These are phyloP conservation scores for Neovahlkampfia damariscottae DNA, from an alignment of 78 protist genomes.

Conservation along the genomic window DNA sequence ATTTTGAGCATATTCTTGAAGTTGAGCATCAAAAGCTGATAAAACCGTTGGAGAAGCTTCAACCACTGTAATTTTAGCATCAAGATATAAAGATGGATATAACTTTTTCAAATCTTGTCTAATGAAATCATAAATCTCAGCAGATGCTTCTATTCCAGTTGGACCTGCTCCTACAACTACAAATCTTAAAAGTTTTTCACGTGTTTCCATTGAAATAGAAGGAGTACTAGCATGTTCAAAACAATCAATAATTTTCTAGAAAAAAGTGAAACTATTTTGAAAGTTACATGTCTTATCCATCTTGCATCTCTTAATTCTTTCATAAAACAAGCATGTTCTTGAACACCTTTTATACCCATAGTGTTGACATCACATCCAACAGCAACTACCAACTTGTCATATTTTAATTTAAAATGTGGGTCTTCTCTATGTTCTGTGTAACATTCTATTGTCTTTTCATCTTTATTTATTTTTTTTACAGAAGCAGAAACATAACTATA, in stretches of 20 bases:
- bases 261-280: not conserved
- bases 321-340: slow-evolving; percentile 21
- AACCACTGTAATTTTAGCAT: slow-evolving; percentile 25
- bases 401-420: slow-evolving; percentile 20
- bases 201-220: slow-evolving; percentile 6
- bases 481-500: not conserved
- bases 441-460: not conserved
- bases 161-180: slow-evolving; percentile 75
- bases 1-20: not conserved
- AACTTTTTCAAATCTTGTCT: not conserved
- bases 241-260: slow-evolving; percentile 24
- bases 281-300: slow-evolving; percentile 5
- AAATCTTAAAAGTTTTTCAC: slow-evolving; percentile 15
- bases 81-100: not conserved
- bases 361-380: slow-evolving; percentile 53
- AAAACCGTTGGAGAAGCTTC: not conserved
- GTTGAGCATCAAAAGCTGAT: not conserved
- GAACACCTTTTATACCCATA: slow-evolving; percentile 52
- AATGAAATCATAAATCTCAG: slow-evolving; percentile 57
- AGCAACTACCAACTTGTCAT: slow-evolving; percentile 54
- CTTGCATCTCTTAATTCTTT: slow-evolving; percentile 46
- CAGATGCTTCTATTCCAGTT: slow-evolving; percentile 55
- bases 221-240: slow-evolving; percentile 51
- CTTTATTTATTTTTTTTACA: not conserved
- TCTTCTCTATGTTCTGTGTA: not conserved